Percentiles rank a stretch among this genome's conserved stretches.
phyloP scores from a whole-genome alignment of 1,139 yeast species.

The Sugiyamaella novakii region DNA sequence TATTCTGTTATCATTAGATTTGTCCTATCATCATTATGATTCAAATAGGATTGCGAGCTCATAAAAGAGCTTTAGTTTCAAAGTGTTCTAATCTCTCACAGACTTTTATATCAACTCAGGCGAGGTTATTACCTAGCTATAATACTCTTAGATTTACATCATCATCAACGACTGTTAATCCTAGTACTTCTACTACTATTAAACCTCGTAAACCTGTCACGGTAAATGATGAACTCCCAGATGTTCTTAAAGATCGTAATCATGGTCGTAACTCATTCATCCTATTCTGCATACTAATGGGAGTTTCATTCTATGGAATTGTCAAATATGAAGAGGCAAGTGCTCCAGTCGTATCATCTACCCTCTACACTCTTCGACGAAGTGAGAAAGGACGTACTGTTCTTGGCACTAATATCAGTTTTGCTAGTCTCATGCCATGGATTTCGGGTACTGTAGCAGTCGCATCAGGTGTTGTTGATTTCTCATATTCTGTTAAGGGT shows the following conservation, averaged over 20 bases:
- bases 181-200: slow-evolving; percentile 11
- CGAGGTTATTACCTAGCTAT: too few species aligned
- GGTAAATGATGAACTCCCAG: slow-evolving; percentile 48
- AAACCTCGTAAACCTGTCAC: slow-evolving; percentile 32
- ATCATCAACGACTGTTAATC: too few species aligned
- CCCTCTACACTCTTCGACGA: slow-evolving; percentile 80
- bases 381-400: slow-evolving; percentile 64
- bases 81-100: background rate
- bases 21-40: too few species aligned
- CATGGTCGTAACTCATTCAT: slow-evolving; percentile 57
- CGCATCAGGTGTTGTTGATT: slow-evolving; percentile 76
- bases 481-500: slow-evolving; percentile 72
- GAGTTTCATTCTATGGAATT: slow-evolving; percentile 65
- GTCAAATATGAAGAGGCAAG: slow-evolving; percentile 90
- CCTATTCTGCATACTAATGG: slow-evolving; percentile 65
- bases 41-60: slow-evolving; percentile 10
- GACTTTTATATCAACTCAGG: too few species aligned
- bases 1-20: too few species aligned
- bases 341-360: slow-evolving; percentile 86
- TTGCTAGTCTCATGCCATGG: slow-evolving; percentile 80
- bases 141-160: too few species aligned
- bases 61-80: background rate
- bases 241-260: slow-evolving; percentile 62
- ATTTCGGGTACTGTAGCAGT: slow-evolving; percentile 82
- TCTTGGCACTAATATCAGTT: slow-evolving; percentile 76